Evolutionary conservation across 2,329 filamentous ascomycete genomes (phyloP).

Genomic region (Colletotrichum sidae): DNA sequence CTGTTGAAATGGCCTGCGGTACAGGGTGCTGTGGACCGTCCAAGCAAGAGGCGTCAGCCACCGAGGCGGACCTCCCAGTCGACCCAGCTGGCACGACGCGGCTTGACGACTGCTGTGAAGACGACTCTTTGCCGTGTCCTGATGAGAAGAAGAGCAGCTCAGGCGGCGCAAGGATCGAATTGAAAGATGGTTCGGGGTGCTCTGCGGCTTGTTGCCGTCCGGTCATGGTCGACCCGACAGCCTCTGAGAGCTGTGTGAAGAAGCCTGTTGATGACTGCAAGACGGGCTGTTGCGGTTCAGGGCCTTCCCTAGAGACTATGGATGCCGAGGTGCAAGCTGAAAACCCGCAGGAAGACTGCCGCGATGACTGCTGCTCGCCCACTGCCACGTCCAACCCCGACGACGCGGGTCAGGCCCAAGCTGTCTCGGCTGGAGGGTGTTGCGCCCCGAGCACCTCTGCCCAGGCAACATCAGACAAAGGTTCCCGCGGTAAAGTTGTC

Average conservation of each 20-base stretch:
- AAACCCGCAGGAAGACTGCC: background rate
- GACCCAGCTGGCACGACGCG: too few species aligned
- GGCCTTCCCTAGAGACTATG: background rate
- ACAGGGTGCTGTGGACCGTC: constrained; percentile 9
- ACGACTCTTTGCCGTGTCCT: too few species aligned
- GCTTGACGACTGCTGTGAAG: too few species aligned
- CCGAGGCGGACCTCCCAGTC: too few species aligned
- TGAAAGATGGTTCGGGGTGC: too few species aligned
- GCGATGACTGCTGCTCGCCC: background rate
- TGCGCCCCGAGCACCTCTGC: too few species aligned
- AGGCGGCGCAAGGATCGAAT: too few species aligned
- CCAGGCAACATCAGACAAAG: too few species aligned
- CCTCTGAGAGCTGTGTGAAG: background rate
- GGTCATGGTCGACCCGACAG: background rate
- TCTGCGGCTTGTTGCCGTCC: background rate
- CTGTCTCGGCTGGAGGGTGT: too few species aligned
- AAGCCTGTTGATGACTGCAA: background rate
- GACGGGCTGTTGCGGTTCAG: constrained; percentile 9
- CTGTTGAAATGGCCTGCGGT: constrained; percentile 1
- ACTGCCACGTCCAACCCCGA: too few species aligned
- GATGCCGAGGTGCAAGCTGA: background rate
- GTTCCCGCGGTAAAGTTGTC: too few species aligned
- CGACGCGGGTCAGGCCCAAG: background rate
- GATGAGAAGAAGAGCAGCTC: too few species aligned
- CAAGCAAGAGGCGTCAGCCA: background rate